These are phyloP conservation scores for Zygosaccharomyces pseudobailii DNA, from an alignment of 1,139 yeast genomes.

Conservation along the genomic window DNA sequence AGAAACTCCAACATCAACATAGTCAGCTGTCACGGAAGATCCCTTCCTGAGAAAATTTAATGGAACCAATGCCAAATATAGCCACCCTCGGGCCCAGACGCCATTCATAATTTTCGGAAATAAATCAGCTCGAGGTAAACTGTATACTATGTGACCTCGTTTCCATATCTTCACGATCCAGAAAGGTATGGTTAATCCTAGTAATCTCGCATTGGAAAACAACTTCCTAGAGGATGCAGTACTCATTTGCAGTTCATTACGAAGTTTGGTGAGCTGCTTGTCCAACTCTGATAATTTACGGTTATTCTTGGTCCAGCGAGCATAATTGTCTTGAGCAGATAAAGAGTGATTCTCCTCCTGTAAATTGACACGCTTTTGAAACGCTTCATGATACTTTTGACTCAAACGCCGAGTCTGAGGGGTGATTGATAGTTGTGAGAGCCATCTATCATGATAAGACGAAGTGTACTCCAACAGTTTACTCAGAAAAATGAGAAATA, in stretches of 20 bases:
- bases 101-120: constrained; percentile 31
- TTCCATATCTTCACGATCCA: constrained; percentile 30
- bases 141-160: constrained; percentile 32
- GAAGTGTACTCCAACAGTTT: constrained; percentile 23
- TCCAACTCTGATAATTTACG: constrained; percentile 60
- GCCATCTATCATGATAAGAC: constrained; percentile 26
- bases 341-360: constrained; percentile 54
- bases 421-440: constrained; percentile 18
- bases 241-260: constrained; percentile 49
- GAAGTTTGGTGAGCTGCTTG: constrained; percentile 46
- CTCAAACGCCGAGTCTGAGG: constrained; percentile 14
- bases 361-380: constrained; percentile 44
- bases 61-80: constrained; percentile 28
- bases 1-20: constrained; percentile 25
- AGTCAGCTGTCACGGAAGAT: constrained; percentile 8
- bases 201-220: constrained; percentile 39
- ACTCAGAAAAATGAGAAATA: constrained; percentile 26
- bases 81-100: constrained; percentile 31
- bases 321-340: constrained; percentile 90
- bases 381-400: constrained; percentile 38
- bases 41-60: constrained; percentile 14
- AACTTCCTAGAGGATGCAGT: constrained; percentile 50
- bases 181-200: constrained; percentile 30
- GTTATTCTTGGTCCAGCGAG: constrained; percentile 91
- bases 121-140: constrained; percentile 24